Evolutionary conservation across 2,329 filamentous ascomycete genomes (phyloP), one percentile per base, ranked within the genome.

Genomic region (Cladosporium sp.): DNA sequence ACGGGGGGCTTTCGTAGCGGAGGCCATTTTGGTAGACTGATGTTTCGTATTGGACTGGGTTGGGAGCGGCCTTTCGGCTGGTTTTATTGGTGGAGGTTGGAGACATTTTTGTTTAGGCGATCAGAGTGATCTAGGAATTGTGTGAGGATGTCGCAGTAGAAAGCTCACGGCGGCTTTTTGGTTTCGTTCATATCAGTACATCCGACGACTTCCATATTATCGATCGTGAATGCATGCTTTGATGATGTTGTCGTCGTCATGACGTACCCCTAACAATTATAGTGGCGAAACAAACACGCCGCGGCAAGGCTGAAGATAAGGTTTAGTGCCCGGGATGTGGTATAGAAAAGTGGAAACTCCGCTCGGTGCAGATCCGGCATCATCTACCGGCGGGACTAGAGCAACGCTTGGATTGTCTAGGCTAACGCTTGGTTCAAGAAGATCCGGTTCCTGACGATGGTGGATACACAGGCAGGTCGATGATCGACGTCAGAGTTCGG

Each of bases 21-120:
- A 78, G 71, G 8, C 76, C 76, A 32, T 70, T 70, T 16, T 75
- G 66, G 65, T 75, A 77, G 48, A 74, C 70, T 21, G 73, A 67
- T 56, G 71, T 70, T 56, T 77, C 74, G 62, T 77, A 76, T 32
- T 70, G 67, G 14, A 70, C 51, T 5, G 69, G 68, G 21, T 68
- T 64, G 7, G 54, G 32, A n/a, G n/a, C n/a, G n/a, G n/a, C n/a
- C n/a, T n/a, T n/a, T n/a, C n/a, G 5, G 30, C 54, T 26, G 54
- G 54, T 8, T 18, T 26, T 36, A 23, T 18, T 7, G 21, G 26
- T 25, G 34, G 34, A 39, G 30, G n/a, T 39, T 23, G 30, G 34
- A 25, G 54, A 6, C 36, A 23, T 32, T 16, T 53, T 53, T 10
- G 48, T 8, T 26, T 13, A 21, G 26, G 25, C 11, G 8, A 10